Base-by-base conservation (phyloP, 805 yeast species). In the Teunomyces stri region DNA sequence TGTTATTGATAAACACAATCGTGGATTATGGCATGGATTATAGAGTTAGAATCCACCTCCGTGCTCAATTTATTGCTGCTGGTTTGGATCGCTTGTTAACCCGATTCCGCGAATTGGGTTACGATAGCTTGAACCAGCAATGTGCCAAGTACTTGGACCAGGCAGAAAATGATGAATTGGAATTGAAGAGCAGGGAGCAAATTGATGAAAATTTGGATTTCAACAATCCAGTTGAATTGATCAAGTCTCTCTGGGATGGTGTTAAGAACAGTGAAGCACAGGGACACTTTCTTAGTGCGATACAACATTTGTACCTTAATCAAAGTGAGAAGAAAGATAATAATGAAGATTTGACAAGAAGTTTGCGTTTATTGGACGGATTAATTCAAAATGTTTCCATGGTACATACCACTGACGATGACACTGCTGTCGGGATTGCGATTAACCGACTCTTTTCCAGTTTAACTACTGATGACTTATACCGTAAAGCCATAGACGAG, bases 391-490 rank as follows among this genome's bases (percentile, higher is more conserved):
- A 82, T 50, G 76, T 82, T 22, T 75, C 84, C 3, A 74, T 74
- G 66, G 82, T 78, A 65, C 57, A 76, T 49, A 73, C 76, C 9
- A 65, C 81, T 1, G 70, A 73, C 34, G 78, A 79, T 44, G 51
- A 76, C 71, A 44, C 73, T 53, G 60, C 88, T 12, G 75, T 89
- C 53, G 87, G 85, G 45, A 80, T 87, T 42, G 88, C 96, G 1
- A 82, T 91, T 30, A 89, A 87, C 57, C 74, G 82, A 46, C 70
- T 92, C 40, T 74, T 81, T 49, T 83, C 89, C 37, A 77, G 87
- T 22, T 74, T 91, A 59, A 83, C 84, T 54, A 87, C 96, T 0
- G 97, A 92, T 62, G 96, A 89, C 45, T 84, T 85, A 66, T 96
- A 96, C 10, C 74, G 82, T 44, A 76, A 86, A 50, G 95, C 96